Base-by-base conservation (phyloP, 1,284 basidiomycete species). In the Ustilago sp. region DNA sequence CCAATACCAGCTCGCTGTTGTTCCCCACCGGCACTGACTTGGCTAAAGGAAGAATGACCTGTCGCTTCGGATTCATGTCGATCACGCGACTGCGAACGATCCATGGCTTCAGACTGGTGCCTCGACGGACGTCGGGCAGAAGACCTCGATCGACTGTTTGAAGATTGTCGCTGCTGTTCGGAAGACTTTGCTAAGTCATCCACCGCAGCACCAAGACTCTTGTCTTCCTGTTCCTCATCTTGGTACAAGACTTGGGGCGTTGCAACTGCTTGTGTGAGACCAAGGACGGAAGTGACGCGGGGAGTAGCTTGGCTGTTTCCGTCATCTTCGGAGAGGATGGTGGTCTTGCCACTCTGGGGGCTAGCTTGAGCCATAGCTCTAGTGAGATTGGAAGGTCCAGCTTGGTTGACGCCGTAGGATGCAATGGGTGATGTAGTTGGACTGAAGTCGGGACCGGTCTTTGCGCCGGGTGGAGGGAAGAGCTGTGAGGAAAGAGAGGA, bases 1-100 rank as follows among this genome's bases (percentile, higher is more conserved):
- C 80, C 82, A 51, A 77, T 73, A 4, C 59, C 69, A n/a, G 69
- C 74, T 17, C 70, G 54, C 19, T 73, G 74, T 31, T 74, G 70
- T 1, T 73, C 74, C 2, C 68, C 59, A 4, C 64, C 59, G 1
- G 45, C 13, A 51, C 70, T 77, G 43, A 68, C 13, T n/a, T 77
- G 74, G 31, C 70, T 73, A 58, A 69, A 62, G 2, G 74, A 63
- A 31, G 70, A 73, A 17, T 59, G 74, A 4, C 57, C 64, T 0
- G 57, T 68, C 12, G 67, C 68, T 31, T 76, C 74, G 7, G 74
- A 76, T 8, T 32, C 67, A 8, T 56, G 50, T 17, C 54, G 64
- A 43, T 71, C 74, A 7, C 65, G 57, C 0, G 63, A 67, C 19
- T 28, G 32, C 4, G 68, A 71, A 3, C 68, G 74, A 41, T 75